These are phyloP conservation scores for Viola odorata DNA, from an alignment of 345 rosid genomes.

Conservation along the genomic window DNA sequence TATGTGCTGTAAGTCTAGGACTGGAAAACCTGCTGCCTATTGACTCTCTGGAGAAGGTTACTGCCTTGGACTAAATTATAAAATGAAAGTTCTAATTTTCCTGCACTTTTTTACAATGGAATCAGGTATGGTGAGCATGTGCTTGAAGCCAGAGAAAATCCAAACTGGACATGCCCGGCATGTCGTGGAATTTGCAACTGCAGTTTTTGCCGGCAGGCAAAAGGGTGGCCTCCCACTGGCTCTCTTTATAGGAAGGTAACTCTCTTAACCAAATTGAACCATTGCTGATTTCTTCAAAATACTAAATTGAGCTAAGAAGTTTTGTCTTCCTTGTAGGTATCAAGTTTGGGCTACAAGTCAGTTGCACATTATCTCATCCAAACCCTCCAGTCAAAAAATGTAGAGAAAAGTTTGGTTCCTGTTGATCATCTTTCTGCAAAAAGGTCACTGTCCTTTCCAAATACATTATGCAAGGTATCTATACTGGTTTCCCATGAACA, in stretches of 20 bases:
- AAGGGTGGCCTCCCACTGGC: constrained; percentile 87
- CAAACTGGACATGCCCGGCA: constrained; percentile 71
- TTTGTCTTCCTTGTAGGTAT: constrained; percentile 39
- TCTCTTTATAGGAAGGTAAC: constrained; percentile 62
- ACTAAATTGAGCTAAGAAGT: constrained; percentile 7
- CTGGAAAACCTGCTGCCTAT: not conserved
- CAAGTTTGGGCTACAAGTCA: constrained; percentile 71
- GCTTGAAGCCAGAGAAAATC: constrained; percentile 75
- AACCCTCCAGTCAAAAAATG: constrained; percentile 30
- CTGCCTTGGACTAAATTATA: not conserved
- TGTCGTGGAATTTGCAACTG: constrained; percentile 96
- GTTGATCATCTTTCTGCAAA: constrained; percentile 48
- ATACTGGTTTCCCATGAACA: constrained; percentile 9
- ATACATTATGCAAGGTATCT: constrained; percentile 15
- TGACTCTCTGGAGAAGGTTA: too few relatives aligned
- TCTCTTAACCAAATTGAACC: not conserved
- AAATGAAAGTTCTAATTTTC: not conserved
- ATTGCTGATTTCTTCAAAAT: not conserved
- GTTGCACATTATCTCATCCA: constrained; percentile 91
- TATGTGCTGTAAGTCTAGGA: too few relatives aligned
- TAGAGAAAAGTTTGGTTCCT: constrained; percentile 23
- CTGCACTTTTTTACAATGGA: not conserved
- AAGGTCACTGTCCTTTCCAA: constrained; percentile 52
- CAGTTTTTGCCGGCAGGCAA: constrained; percentile 72
- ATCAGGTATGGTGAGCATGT: constrained; percentile 89